A percentile compares a stretch with the other conserved stretches of the same genome.
Evolutionary conservation across 345 rosid genomes (phyloP).

Genomic region (Sonneratia caseolaris): DNA sequence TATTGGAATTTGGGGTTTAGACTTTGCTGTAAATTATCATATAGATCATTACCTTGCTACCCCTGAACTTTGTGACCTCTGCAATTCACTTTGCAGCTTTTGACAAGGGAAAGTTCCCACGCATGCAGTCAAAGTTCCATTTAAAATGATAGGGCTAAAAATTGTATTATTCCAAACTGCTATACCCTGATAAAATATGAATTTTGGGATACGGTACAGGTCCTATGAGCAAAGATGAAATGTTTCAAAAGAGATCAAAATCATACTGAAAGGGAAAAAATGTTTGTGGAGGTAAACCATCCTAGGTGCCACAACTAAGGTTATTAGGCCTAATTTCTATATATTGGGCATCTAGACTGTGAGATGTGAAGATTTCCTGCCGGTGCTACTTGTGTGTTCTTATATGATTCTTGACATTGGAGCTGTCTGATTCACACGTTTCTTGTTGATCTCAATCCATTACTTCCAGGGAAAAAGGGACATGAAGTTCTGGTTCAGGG

Average conservation of each 20-base stretch:
- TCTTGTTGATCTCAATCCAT: conserved; percentile 1
- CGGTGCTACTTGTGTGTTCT: no score
- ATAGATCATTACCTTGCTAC: no score
- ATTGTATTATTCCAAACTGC: neutral
- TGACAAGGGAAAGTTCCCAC: neutral
- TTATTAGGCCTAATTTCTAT: no score
- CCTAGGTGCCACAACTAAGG: no score
- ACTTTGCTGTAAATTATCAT: no score
- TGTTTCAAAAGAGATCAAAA: neutral
- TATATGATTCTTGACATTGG: neutral
- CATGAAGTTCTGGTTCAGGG: conserved; percentile 85
- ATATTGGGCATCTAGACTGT: no score
- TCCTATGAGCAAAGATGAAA: neutral
- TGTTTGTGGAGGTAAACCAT: no score
- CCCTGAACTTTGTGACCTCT: no score
- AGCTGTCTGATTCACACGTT: neutral
- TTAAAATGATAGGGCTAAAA: neutral
- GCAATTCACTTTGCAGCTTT: no score
- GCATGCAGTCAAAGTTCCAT: neutral
- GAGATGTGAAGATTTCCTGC: no score
- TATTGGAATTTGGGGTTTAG: neutral
- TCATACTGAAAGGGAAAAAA: neutral
- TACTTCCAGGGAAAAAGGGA: conserved; percentile 76
- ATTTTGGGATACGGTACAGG: neutral
- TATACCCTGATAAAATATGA: neutral